Conservation (phyloP, 495 filamentous ascomycete genomes). For the Tetracladium setigerum region DNA sequence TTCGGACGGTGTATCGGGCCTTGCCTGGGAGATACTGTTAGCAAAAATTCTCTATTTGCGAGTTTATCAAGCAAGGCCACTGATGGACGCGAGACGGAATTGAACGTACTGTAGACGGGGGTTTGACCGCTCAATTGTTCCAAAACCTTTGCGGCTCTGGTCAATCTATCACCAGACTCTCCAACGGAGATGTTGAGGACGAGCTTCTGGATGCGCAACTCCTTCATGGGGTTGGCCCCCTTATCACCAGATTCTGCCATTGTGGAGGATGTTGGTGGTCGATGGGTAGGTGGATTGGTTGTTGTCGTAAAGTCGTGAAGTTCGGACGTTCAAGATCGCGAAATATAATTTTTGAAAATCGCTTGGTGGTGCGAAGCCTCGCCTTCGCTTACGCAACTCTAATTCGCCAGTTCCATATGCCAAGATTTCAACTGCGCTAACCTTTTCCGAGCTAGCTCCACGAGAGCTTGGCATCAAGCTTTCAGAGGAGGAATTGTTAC, state of each 20-base stretch:
- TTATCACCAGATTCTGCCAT: constrained; percentile 63
- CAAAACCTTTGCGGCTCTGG: constrained; percentile 98
- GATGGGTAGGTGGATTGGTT: constrained; percentile 18
- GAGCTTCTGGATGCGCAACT: constrained; percentile 99
- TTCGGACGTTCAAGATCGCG: constrained; percentile 4
- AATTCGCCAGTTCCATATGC: too few species aligned
- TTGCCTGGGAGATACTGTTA: constrained; percentile 57
- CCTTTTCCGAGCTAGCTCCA: background rate
- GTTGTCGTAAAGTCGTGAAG: constrained; percentile 13
- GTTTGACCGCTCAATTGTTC: constrained; percentile 99
- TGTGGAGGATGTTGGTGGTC: constrained; percentile 17
- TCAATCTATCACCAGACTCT: constrained; percentile 99
- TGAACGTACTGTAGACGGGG: constrained; percentile 85
- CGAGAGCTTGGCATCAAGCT: constrained; percentile 5
- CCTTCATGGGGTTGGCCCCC: constrained; percentile 94
- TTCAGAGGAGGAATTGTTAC: background rate
- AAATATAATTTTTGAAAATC: constrained; percentile 2
- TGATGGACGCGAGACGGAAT: background rate
- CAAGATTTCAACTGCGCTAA: too few species aligned
- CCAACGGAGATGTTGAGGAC: constrained; percentile 99
- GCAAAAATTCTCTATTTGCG: constrained; percentile 11
- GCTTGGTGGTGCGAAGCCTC: background rate
- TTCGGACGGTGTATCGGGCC: constrained; percentile 99
- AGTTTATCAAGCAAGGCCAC: background rate
- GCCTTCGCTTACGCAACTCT: too few species aligned